These are phyloP conservation scores for Teunomyces cretensis DNA, from an alignment of 805 yeast species.

Conservation along the genomic window DNA sequence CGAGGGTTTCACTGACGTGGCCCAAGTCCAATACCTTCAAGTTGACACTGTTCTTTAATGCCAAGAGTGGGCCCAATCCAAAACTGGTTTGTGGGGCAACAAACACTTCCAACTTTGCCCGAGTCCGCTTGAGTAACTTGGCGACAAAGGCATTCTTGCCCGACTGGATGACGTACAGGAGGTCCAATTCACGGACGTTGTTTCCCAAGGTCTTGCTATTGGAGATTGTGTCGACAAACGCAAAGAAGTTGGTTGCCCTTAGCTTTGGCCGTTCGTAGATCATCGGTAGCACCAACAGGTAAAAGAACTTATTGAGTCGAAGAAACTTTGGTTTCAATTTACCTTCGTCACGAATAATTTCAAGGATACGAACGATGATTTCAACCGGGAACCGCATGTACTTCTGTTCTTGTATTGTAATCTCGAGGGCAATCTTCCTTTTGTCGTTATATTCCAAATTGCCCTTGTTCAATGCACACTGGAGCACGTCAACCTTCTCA, in stretches of 20 bases:
- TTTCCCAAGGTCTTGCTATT: constrained; percentile 52
- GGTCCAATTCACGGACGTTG: constrained; percentile 64
- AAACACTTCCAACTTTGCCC: constrained; percentile 61
- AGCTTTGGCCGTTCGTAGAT: constrained; percentile 66
- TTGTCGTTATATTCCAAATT: constrained; percentile 21
- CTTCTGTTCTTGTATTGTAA: constrained; percentile 13
- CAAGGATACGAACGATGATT: constrained; percentile 31
- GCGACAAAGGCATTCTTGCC: constrained; percentile 93
- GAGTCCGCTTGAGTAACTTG: constrained; percentile 74
- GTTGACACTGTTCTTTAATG: constrained; percentile 67
- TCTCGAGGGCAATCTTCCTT: constrained; percentile 13
- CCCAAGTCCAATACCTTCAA: constrained; percentile 72
- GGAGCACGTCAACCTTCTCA: constrained; percentile 50
- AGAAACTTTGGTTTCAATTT: constrained; percentile 49
- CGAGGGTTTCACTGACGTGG: constrained; percentile 87
- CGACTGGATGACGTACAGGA: constrained; percentile 78
- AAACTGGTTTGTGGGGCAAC: constrained; percentile 94
- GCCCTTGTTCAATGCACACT: constrained; percentile 28
- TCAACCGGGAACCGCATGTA: constrained; percentile 41
- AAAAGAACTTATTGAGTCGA: constrained; percentile 62
- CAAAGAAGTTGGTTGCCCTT: constrained; percentile 63
- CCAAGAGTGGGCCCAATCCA: constrained; percentile 86
- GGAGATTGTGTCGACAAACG: constrained; percentile 70
- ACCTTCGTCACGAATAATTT: constrained; percentile 26
- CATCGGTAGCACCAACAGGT: constrained; percentile 57